These are phyloP conservation scores for Metschnikowia drakensbergensis DNA, from an alignment of 805 yeast genomes.

Conservation along the genomic window DNA sequence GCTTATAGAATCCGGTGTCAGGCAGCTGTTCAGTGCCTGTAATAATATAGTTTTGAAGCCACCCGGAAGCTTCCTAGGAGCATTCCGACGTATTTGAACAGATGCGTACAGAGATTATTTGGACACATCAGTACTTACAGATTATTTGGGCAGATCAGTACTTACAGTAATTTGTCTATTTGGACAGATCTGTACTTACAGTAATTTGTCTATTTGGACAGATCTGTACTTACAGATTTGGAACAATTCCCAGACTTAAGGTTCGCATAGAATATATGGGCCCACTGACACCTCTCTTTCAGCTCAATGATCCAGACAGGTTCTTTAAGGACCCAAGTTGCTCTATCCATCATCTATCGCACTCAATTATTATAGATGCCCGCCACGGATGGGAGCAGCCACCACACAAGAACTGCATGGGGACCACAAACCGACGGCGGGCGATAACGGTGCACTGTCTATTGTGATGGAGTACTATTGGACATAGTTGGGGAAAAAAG, in stretches of 20 bases:
- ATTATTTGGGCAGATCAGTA: too few relatives aligned
- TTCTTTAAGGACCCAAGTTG: conserved; percentile 42
- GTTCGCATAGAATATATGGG: conserved; percentile 28
- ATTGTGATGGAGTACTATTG: conserved; percentile 62
- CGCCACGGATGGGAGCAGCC: conserved; percentile 13
- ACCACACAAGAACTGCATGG: conserved; percentile 32
- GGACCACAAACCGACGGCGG: conserved; percentile 16
- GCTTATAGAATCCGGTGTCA: background rate
- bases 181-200: too few relatives aligned
- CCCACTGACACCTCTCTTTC: conserved; percentile 54
- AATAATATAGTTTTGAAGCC: too few relatives aligned
- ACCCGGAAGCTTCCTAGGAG: too few relatives aligned
- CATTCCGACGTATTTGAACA: too few relatives aligned
- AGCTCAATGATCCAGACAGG: conserved; percentile 44
- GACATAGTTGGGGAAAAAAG: conserved; percentile 51
- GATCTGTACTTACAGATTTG: too few relatives aligned
- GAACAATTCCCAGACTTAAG: too few relatives aligned
- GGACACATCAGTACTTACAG: too few relatives aligned
- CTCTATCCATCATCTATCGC: conserved; percentile 50
- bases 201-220: too few relatives aligned
- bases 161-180: too few relatives aligned
- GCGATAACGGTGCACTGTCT: conserved; percentile 58
- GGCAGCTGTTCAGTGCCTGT: too few relatives aligned
- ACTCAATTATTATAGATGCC: conserved; percentile 25
- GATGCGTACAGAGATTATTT: too few relatives aligned